phyloP scores from a whole-genome alignment of 148 eudicot genomes.

The Persicaria tinctoria region DNA sequence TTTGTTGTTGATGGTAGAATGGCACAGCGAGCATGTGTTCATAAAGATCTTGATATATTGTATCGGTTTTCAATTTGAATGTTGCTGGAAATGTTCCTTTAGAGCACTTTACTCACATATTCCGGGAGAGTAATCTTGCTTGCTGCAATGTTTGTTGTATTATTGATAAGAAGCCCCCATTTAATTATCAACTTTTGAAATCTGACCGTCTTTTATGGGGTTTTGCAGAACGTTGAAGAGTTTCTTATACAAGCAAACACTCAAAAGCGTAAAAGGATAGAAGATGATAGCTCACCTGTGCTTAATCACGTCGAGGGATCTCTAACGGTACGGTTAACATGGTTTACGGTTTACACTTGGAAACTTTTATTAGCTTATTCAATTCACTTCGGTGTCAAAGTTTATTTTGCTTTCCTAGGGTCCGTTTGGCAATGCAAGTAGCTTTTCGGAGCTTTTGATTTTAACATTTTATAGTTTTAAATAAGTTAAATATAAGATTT shows the following conservation, averaged over 20 bases:
- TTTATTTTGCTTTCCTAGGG: background rate
- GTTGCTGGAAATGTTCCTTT: background rate
- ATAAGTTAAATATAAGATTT: too few relatives aligned
- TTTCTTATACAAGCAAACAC: constrained; percentile 91
- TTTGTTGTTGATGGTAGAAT: background rate
- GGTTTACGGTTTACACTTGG: background rate
- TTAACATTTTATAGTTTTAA: too few relatives aligned
- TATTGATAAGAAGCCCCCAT: background rate
- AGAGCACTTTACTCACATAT: background rate
- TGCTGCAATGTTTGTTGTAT: background rate
- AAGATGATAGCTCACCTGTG: constrained; percentile 39
- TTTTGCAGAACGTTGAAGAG: constrained; percentile 64
- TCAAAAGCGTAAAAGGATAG: constrained; percentile 72
- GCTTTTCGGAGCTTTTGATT: too few relatives aligned
- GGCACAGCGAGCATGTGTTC: background rate
- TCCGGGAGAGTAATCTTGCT: background rate
- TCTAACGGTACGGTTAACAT: background rate
- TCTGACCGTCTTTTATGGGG: background rate
- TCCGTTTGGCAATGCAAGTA: background rate
- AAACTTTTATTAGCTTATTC: background rate
- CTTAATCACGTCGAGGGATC: constrained; percentile 56
- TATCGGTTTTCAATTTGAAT: background rate
- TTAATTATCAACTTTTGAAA: background rate
- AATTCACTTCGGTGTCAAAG: background rate
- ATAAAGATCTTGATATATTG: background rate